phyloP scores from a whole-genome alignment of 805 yeast species.

The Myxozyma melibiosi region DNA sequence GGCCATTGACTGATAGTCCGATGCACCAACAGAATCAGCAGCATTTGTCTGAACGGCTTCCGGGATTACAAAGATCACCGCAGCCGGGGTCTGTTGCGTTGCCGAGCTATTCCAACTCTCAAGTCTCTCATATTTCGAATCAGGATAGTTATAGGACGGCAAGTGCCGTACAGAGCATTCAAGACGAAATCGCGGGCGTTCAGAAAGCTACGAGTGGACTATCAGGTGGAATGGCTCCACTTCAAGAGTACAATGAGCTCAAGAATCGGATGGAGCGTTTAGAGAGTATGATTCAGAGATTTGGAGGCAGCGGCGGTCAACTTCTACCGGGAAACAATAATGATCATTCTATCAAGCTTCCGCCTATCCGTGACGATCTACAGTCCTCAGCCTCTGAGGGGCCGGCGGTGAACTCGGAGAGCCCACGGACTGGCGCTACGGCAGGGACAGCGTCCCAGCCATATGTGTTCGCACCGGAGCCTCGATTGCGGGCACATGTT shows the following conservation, averaged over 20 bases:
- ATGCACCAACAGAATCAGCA: neutral
- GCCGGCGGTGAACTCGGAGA: no score
- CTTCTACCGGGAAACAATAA: no score
- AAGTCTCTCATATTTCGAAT: no score
- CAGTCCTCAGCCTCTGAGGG: neutral
- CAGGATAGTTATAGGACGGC: no score
- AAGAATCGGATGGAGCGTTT: conserved; percentile 25
- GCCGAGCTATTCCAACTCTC: no score
- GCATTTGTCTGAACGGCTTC: neutral
- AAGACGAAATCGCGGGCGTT: neutral
- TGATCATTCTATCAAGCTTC: neutral
- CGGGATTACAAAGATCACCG: neutral
- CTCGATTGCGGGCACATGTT: conserved; percentile 10
- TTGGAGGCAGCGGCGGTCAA: neutral
- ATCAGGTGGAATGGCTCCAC: neutral
- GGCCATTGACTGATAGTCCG: no score
- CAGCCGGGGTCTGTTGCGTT: no score
- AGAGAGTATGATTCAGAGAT: conserved; percentile 10
- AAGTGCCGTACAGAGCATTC: neutral
- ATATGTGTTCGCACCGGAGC: no score
- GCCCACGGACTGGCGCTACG: no score
- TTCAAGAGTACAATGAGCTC: conserved; percentile 19
- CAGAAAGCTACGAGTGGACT: neutral
- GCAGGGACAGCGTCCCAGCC: neutral
- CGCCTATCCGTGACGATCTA: neutral